A percentile compares a stretch with the other conserved stretches of the same genome.
phyloP scores from a whole-genome alignment of 2,329 filamentous ascomycete species.

The Annulohypoxylon truncatum region DNA sequence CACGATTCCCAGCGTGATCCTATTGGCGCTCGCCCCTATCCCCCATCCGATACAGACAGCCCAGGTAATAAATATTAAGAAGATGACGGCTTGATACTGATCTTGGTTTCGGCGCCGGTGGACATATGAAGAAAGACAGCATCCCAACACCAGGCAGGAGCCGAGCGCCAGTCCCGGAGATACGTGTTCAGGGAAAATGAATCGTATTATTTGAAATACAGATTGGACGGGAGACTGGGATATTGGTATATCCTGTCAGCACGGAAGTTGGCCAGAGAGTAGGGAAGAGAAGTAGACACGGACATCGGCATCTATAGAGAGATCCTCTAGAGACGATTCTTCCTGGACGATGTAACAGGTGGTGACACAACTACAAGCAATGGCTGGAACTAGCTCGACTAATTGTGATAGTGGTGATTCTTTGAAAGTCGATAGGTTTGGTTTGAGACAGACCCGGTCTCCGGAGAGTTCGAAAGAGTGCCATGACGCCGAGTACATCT shows the following conservation, averaged over 20 bases:
- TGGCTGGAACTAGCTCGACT: conserved; percentile 41
- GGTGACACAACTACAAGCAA: conserved; percentile 41
- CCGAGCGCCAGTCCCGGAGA: conserved; percentile 42
- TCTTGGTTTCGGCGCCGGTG: conserved; percentile 43
- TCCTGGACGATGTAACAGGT: conserved; percentile 39
- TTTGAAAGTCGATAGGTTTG: conserved; percentile 5
- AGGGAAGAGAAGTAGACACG: conserved; percentile 13
- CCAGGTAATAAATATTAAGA: conserved; percentile 42
- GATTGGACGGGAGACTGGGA: conserved; percentile 21
- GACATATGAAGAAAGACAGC: conserved; percentile 44
- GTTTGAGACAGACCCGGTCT: conserved; percentile 15
- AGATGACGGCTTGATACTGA: conserved; percentile 41
- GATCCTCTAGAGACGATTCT: conserved; percentile 25
- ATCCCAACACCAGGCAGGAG: conserved; percentile 45
- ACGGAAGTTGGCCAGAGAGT: neutral
- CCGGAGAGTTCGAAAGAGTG: conserved; percentile 10
- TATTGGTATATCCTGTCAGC: conserved; percentile 12
- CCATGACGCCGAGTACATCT: conserved; percentile 35
- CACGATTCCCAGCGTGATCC: conserved; percentile 41
- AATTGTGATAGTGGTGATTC: conserved; percentile 31
- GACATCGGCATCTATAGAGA: conserved; percentile 24
- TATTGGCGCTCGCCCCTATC: conserved; percentile 38
- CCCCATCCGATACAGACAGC: conserved; percentile 37
- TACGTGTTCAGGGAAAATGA: conserved; percentile 25
- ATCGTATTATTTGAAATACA: conserved; percentile 17